Evolutionary conservation across 805 yeast species (phyloP), one percentile per base, ranked within the genome.

Genomic region (Pichia occidentalis): DNA sequence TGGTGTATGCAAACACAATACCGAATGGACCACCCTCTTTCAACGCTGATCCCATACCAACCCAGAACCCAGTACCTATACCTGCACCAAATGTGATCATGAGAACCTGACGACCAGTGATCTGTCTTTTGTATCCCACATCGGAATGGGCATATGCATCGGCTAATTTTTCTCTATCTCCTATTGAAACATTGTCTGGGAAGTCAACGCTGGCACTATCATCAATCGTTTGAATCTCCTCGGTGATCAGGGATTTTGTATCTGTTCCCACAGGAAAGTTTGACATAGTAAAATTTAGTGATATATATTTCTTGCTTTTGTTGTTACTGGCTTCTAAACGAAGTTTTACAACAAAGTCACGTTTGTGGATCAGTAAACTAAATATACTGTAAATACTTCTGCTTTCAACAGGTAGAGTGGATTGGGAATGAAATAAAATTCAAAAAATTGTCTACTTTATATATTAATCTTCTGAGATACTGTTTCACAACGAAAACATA

Each of bases 31-130:
- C 75, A 43, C 70, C 72, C 20, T 54, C 45, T 19, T 54, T 52
- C 28, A 71, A 48, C 4, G 73, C 67, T 45, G 67, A 57, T 46
- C 77, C 82, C 34, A 71, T 63, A 49, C 80, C 81, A 35, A 76
- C 76, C 45, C 71, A 61, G 36, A 78, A 62, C 50, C 85, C 85
- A 5, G 92, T 80, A 53, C 95, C 95, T 43, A 85, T 80, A 36
- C 90, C 80, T 38, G 92, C 87, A 41, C 92, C 92, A 39, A 85
- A 67, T 27, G 94, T 86, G 51, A 85, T 80, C 76, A 83, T 75
- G 43, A 76, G 71, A 44, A 80, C 73, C 47, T 80, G 87, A 37
- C 54, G 49, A 12, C 54, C 54, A 2, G 52, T 50, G 17, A 51
- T 43, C 21, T 47, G 49, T 56, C 57, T 66, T 70, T 51, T 51